Percentiles rank a stretch among this genome's conserved stretches.
These are phyloP conservation scores for Moesziomyces parantarcticus DNA, from an alignment of 1,284 basidiomycete species.

Conservation along the genomic window DNA sequence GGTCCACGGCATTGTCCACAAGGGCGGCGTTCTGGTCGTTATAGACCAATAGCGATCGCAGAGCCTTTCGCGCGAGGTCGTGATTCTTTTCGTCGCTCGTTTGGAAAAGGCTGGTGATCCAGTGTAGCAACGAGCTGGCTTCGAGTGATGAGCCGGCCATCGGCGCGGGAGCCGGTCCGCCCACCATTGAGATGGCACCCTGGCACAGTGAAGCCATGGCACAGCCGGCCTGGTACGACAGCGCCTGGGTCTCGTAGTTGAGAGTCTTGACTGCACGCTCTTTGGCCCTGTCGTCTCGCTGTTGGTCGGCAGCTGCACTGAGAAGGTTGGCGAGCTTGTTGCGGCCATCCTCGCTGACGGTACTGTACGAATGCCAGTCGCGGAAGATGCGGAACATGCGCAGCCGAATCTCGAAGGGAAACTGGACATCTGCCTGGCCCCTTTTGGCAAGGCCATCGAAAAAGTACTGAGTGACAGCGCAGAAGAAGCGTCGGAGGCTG, in stretches of 20 bases:
- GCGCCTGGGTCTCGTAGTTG: constrained; percentile 72
- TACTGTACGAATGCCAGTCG: constrained; percentile 91
- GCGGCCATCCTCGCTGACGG: constrained; percentile 79
- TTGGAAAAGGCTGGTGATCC: constrained; percentile 70
- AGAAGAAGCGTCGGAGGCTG: constrained; percentile 86
- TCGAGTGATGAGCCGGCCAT: constrained; percentile 75
- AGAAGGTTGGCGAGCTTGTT: constrained; percentile 81
- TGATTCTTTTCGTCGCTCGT: constrained; percentile 67
- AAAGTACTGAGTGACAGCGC: constrained; percentile 84
- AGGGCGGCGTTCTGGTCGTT: constrained; percentile 75
- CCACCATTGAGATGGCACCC: constrained; percentile 60
- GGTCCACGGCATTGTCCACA: constrained; percentile 77
- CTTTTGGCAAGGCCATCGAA: constrained; percentile 81
- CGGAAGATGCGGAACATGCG: constrained; percentile 86
- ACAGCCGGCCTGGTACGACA: constrained; percentile 79
- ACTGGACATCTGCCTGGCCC: constrained; percentile 79
- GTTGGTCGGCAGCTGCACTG: constrained; percentile 74
- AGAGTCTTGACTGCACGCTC: constrained; percentile 68
- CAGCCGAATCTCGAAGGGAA: constrained; percentile 80
- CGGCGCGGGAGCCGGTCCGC: constrained; percentile 84
- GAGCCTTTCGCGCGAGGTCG: constrained; percentile 74
- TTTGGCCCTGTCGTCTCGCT: constrained; percentile 69
- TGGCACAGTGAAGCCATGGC: constrained; percentile 77
- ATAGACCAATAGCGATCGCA: constrained; percentile 78
- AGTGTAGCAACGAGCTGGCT: constrained; percentile 69